A percentile compares a stretch with the other conserved stretches of the same genome.
Conservation (phyloP, 495 filamentous ascomycete genomes). For the Daldinia concentrica region DNA sequence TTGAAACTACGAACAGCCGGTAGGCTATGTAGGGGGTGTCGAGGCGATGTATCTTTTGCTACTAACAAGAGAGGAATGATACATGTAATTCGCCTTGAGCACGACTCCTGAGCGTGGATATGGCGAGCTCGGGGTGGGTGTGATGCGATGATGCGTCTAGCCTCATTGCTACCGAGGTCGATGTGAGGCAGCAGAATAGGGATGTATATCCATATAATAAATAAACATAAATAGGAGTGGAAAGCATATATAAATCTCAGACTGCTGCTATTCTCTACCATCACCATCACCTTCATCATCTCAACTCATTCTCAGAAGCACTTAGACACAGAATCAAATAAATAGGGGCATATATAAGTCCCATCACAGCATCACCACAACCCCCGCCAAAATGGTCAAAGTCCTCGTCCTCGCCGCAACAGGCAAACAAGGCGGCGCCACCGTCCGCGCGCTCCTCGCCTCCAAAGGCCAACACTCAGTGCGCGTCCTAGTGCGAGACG, state of each 20-base stretch:
- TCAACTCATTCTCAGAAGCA: not conserved
- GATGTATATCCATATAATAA: not conserved
- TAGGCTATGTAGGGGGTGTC: not conserved
- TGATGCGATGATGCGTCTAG: not conserved
- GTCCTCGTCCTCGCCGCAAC: conserved; percentile 74
- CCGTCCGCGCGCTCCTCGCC: conserved; percentile 64
- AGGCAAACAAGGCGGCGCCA: conserved; percentile 72
- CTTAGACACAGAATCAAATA: not conserved
- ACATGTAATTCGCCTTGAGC: not conserved
- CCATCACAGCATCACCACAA: not conserved
- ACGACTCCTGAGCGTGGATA: not conserved
- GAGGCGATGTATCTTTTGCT: not conserved
- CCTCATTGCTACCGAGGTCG: not conserved
- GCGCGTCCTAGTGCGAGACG: conserved; percentile 74
- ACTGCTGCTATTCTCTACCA: not conserved
- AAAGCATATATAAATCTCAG: not conserved
- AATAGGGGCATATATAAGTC: not conserved
- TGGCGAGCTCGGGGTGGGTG: not conserved
- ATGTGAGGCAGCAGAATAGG: not conserved
- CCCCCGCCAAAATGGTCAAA: conserved; percentile 33
- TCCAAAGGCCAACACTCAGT: conserved; percentile 59
- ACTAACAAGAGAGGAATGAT: not conserved
- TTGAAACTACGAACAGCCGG: not conserved
- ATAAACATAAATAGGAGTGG: not conserved
- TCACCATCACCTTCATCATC: not conserved